These are phyloP conservation scores for Solanum peruvianum DNA, from an alignment of 257 asterid species.

Conservation along the genomic window DNA sequence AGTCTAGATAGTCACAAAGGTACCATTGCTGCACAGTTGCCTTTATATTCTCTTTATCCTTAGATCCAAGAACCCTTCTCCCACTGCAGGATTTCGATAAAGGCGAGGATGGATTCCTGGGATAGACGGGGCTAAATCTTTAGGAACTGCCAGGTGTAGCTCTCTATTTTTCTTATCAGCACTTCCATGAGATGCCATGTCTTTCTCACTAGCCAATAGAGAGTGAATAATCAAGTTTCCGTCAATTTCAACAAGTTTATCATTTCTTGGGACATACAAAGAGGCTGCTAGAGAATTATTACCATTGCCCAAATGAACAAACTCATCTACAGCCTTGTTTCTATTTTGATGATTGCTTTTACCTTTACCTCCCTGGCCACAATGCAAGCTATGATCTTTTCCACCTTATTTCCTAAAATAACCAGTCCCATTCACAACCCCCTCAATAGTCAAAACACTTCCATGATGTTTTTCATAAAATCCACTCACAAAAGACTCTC, in stretches of 20 bases:
- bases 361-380: slow-evolving; percentile 2
- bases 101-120: slow-evolving; percentile 32
- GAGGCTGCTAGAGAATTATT: slow-evolving; percentile 60
- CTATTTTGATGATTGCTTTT: neutral
- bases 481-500: no score
- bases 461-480: slow-evolving; percentile 31
- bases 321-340: slow-evolving; percentile 16
- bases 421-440: slow-evolving; percentile 15
- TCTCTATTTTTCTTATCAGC: slow-evolving; percentile 26
- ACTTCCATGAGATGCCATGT: slow-evolving; percentile 37
- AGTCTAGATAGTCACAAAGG: no score
- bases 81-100: neutral
- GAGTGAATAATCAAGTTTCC: slow-evolving; percentile 61
- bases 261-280: slow-evolving; percentile 56
- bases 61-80: slow-evolving; percentile 44
- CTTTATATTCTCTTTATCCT: slow-evolving; percentile 37
- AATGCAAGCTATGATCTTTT: slow-evolving; percentile 20
- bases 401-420: slow-evolving; percentile 23
- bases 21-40: slow-evolving; percentile 7
- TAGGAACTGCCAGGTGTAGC: slow-evolving; percentile 46
- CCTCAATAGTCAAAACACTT: slow-evolving; percentile 59
- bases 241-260: slow-evolving; percentile 61
- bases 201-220: slow-evolving; percentile 63
- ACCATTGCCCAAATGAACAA: slow-evolving; percentile 24
- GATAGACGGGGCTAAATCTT: slow-evolving; percentile 40